These are phyloP conservation scores for Populus nigra DNA, from an alignment of 345 rosid genomes.

Conservation along the genomic window DNA sequence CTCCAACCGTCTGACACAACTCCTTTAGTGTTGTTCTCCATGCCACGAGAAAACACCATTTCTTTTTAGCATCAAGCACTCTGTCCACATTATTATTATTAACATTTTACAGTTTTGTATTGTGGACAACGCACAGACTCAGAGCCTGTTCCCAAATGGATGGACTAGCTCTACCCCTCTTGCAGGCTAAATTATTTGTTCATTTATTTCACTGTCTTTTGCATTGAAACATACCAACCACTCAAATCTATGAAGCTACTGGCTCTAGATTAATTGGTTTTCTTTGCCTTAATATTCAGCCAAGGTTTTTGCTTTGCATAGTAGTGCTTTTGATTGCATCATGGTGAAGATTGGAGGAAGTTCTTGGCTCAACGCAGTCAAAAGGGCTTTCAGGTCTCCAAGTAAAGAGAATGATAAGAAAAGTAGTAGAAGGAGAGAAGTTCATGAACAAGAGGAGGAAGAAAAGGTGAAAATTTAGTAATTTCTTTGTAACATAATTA, in stretches of 20 bases:
- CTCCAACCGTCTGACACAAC: slow-evolving; percentile 26
- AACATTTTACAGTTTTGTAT: neutral
- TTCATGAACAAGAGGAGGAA: slow-evolving; percentile 51
- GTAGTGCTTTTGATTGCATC: neutral
- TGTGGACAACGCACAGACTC: neutral
- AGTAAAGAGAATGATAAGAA: slow-evolving; percentile 13
- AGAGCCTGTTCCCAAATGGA: slow-evolving; percentile 21
- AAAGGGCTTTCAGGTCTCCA: slow-evolving; percentile 28
- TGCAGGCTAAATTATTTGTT: slow-evolving; percentile 4
- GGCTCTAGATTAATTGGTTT: neutral
- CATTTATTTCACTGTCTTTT: slow-evolving; percentile 25
- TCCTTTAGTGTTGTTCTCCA: slow-evolving; percentile 12
- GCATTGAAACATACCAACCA: slow-evolving; percentile 35
- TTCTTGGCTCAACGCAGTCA: slow-evolving; percentile 26
- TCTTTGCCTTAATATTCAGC: neutral
- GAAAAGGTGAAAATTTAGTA: slow-evolving; percentile 35
- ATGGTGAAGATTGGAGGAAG: slow-evolving; percentile 27
- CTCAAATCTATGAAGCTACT: slow-evolving; percentile 15
- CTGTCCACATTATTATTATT: slow-evolving; percentile 7
- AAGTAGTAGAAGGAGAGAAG: slow-evolving; percentile 31
- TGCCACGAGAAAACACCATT: slow-evolving; percentile 31
- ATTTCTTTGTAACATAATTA: neutral
- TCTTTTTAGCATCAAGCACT: slow-evolving; percentile 13
- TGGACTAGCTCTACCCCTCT: slow-evolving; percentile 21
- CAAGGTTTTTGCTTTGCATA: neutral